Base-by-base conservation (phyloP, 2,329 filamentous ascomycete genomes). In the Exophiala mesophila region DNA sequence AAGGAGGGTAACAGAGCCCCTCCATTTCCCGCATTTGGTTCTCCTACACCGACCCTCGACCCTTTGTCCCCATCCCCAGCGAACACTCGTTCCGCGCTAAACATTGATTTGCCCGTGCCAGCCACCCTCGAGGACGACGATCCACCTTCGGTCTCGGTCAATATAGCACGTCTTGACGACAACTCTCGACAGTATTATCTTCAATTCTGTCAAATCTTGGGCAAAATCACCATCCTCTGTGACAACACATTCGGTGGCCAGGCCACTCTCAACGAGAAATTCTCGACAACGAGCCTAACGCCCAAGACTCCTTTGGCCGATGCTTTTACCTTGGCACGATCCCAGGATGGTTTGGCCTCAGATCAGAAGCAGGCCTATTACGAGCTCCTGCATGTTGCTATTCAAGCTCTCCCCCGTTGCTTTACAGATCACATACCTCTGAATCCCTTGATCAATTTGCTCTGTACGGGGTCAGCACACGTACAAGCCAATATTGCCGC, bases 211-310 rank as follows among this genome's bases (percentile, higher is more conserved):
- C 88, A 95, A 61, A 90, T 98, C 17, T 70, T 98, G 5, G 92
- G 90, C 18, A 94, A 95, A 61, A 94, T 98, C 42, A 95, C 89
- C 2, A 85, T 97, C 32, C 83, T 97, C 23, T 98, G 92, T 64
- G 92, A 98, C 63, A 92, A 95, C 56, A 85, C 90, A 0, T 98
- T 98, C 67, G 94, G 92, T 38, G 92, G 92, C 1, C 92, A 98
- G 67, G 92, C 90, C 21, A 87, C 88, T 0, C 66, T 97, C 35
- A 92, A 98, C 58, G 94, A 98, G 63, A 97, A 96, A 59, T 95
- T 97, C 60, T 85, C 78, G 47, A 82, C 84, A 33, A 85, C 44
- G 17, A 45, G 9, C 30, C 26, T 49, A 30, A 54, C 85, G 0
- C 89, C 92, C 0, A 97, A 97, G 63, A 98, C 92, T 0, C 92